Evolutionary conservation across 1,139 yeast genomes (phyloP).

Genomic region (Kurtzmaniella natalensis): DNA sequence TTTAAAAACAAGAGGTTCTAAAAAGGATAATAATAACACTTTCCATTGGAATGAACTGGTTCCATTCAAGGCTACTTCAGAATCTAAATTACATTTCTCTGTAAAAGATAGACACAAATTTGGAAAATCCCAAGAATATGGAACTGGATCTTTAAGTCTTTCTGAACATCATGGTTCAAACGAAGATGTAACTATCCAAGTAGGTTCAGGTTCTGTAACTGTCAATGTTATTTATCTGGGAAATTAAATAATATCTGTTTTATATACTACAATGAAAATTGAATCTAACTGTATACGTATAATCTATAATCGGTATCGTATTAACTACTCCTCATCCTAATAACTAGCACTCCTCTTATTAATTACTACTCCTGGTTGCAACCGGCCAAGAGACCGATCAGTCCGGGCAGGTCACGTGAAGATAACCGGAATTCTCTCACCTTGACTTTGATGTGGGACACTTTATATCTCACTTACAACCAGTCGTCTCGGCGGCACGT

Average conservation of each 20-base stretch:
- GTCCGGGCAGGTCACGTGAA: no score
- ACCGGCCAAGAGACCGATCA: no score
- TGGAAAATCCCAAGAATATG: conserved; percentile 67
- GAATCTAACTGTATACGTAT: no score
- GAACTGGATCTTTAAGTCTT: conserved; percentile 44
- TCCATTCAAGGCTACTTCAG: conserved; percentile 62
- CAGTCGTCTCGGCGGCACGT: no score
- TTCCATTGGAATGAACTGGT: conserved; percentile 63
- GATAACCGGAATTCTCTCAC: no score
- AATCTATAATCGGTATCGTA: no score
- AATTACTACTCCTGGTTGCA: no score
- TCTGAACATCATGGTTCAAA: conserved; percentile 25
- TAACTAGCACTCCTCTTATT: neutral
- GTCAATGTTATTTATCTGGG: conserved; percentile 27
- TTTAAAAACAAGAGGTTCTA: conserved; percentile 60
- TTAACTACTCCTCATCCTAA: no score
- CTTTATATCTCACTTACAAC: no score
- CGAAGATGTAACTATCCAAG: conserved; percentile 24
- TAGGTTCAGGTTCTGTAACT: conserved; percentile 27
- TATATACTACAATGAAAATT: no score
- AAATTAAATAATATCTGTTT: no score
- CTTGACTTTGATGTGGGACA: no score
- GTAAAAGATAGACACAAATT: conserved; percentile 69
- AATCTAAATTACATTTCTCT: conserved; percentile 53
- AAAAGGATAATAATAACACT: conserved; percentile 42